Evolutionary conservation across 2,329 filamentous ascomycete species (phyloP), one percentile per base, ranked within the genome.

Genomic region (Pestalotiopsis fici): DNA sequence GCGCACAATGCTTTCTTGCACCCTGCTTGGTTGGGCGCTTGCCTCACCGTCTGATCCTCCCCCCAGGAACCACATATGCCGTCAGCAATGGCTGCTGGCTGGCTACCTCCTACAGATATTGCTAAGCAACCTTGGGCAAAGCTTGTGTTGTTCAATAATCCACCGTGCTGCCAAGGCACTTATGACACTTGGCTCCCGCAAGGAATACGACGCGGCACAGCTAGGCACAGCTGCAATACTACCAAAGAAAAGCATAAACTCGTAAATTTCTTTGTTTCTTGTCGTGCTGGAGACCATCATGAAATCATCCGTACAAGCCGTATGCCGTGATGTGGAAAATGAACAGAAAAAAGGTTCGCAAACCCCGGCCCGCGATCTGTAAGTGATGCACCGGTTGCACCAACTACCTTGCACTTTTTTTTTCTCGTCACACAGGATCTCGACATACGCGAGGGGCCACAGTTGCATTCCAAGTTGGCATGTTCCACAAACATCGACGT

Each of bases 361-460:
- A 23, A 50, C n/a, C 43, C 43, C 18, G 43, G 43, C 43, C 18
- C 43, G 18, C 43, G 7, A 21, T 50, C 18, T 50, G 43, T 50
- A 50, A 50, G 43, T 50, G 43, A 50, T 50, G 43, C 43, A 75
- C 72, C 71, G 73, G 71, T 66, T 67, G 71, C 71, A 60, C 65
- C 69, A 70, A 65, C 68, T 69, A 66, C 69, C 65, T 68, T 69
- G 67, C 65, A 69, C 35, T 63, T 66, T 66, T 68, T 43, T 43
- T 43, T 23, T 15, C 43, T 50, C 43, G 43, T 50, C 43, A 50
- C n/a, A 50, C 43, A 50, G 39, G 39, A 23, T n/a, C 43, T 50
- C 43, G 43, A 50, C 43, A n/a, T 50, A 50, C 43, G 43, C 43
- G 43, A 50, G 43, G 43, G 13, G 39, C 21, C 21, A 21, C 43